Base-by-base conservation (phyloP, 1,284 basidiomycete species). In the Apiotrichum mycotoxinovorans region DNA sequence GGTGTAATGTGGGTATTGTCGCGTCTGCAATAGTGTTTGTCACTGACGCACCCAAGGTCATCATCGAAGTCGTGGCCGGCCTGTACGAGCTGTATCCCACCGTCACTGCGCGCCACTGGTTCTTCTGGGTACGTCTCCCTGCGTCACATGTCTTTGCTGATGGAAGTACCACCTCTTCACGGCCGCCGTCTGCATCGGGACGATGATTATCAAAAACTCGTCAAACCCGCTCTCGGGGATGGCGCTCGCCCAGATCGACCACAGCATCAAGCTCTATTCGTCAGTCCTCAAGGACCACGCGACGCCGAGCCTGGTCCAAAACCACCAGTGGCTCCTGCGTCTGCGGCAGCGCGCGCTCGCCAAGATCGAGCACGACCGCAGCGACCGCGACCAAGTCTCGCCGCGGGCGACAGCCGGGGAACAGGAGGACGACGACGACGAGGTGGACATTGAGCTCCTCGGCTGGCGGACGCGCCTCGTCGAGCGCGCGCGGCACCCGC, bases 391-490 rank as follows among this genome's bases (percentile, higher is more conserved):
- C n/a, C n/a, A n/a, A n/a, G n/a, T n/a, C 12, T 38, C 37, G 25
- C 23, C 9, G 14, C n/a, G 9, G 17, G 26, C 15, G 14, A 15
- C 30, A 11, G 44, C 30, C 10, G 17, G 2, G 30, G 45, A 35
- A 14, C 25, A n/a, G 27, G 38, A 42, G 8, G 58, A 45, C 18
- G 52, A 57, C 20, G 37, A 41, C 11, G 57, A 52, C 14, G 54
- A 56, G 11, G 30, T 56, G 0, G 59, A 64, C 4, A 33, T 62
- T 18, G 66, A 64, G 45, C 57, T 72, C 3, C 54, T 72, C 11
- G 70, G 70, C n/a, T 68, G 67, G 65, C 60, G 62, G 12, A 72
- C 70, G 27, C 47, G 68, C 12, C 54, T 72, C 12, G 66, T 71
- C 43, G 61, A 66, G 43, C 56, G 66, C 22, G 56, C 63, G 25